Base-by-base conservation (phyloP, 176 grass and related monocot species). In the Phoenix dactylifera region DNA sequence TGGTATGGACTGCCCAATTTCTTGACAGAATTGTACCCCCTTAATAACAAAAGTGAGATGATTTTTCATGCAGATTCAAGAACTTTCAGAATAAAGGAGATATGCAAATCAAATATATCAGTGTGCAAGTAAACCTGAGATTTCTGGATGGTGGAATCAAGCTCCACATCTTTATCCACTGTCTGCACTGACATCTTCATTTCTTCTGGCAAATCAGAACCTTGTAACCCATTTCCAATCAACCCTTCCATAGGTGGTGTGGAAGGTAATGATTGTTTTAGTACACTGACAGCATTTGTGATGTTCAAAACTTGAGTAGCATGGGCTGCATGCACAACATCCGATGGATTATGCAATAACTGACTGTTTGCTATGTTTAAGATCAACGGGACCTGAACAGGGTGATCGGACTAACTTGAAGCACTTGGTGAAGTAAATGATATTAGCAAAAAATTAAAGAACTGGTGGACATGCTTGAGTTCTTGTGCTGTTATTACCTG, bases 351-450 rank as follows among this genome's bases (percentile, higher is more conserved):
- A 14, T 44, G 35, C 35, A 44, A 44, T 44, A 44, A 44, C 9
- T 44, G 35, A 44, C 35, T 2, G 2, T 44, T 44, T 44, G 35
- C 35, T 44, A 88, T 29, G 55, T 48, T 76, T 59, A 48, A 2
- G 52, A 51, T 26, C 60, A 64, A 20, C 5, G 56, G 57, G 72
- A 14, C 39, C 73, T 68, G 59, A 30, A 52, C 12, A 4, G 52
- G 18, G 65, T 35, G 54, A 75, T 66, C 72, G 35, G 76, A 72
- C 60, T 57, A 77, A 26, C 39, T 51, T 29, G 72, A 80, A 49
- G 85, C 64, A 72, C 70, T 74, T 20, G 73, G 76, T 70, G 61
- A 2, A 28, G 72, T 55, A 26, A 79, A 79, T 60, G 79, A 72
- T 54, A 76, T 51, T 25, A 83, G 50, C 59, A 79, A 15, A 62